These are phyloP conservation scores for Schoenoplectus tabernaemontani DNA, from an alignment of 202 grass and related monocot species.

Conservation along the genomic window DNA sequence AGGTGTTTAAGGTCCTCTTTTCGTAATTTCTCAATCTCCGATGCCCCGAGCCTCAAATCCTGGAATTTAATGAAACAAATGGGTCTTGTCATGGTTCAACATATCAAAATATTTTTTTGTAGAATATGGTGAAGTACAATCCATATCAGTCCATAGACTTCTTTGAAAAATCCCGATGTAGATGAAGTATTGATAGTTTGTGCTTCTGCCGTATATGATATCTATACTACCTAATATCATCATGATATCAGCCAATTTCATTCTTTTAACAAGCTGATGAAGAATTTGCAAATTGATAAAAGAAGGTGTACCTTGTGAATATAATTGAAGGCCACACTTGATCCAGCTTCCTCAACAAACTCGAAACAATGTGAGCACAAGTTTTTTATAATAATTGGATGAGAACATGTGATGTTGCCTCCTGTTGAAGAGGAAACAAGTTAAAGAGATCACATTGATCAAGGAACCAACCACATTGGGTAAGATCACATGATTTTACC, in stretches of 20 bases:
- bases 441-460: neutral
- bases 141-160: no score
- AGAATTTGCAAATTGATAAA: no score
- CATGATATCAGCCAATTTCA: no score
- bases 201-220: no score
- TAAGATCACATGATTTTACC: neutral
- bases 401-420: neutral
- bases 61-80: conserved; percentile 26
- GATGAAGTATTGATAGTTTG: no score
- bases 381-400: conserved; percentile 19
- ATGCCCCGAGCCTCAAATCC: conserved; percentile 52
- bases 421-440: neutral
- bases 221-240: no score
- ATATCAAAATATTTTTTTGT: neutral
- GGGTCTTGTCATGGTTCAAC: neutral
- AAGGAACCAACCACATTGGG: neutral
- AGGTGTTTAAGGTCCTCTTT: conserved; percentile 54
- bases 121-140: neutral
- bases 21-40: conserved; percentile 70
- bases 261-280: no score
- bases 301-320: conserved; percentile 13
- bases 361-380: conserved; percentile 9
- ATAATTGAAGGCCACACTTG: conserved; percentile 10
- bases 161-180: no score
- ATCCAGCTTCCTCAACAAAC: conserved; percentile 8